Conservation (phyloP, 2,329 filamentous ascomycete genomes). For the Colletotrichum spinosum region DNA sequence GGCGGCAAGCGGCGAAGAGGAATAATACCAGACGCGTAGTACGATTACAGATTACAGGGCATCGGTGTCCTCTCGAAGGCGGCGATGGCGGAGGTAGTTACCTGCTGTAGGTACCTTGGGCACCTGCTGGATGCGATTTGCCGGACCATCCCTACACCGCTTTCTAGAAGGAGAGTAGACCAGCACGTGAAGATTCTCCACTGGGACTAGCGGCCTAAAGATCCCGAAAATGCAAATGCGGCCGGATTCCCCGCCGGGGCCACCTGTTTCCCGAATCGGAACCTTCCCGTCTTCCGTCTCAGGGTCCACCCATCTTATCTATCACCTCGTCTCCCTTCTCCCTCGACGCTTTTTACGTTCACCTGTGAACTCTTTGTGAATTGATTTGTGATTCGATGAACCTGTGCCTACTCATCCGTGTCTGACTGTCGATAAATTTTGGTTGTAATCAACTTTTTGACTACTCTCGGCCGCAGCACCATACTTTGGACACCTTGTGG, state of each 20-base stretch:
- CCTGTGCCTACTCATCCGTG: no score
- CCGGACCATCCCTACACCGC: slow-evolving; percentile 11
- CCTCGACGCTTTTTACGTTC: neutral
- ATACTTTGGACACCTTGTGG: no score
- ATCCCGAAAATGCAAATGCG: slow-evolving; percentile 21
- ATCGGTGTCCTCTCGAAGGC: slow-evolving; percentile 33
- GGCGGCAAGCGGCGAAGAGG: slow-evolving; percentile 6
- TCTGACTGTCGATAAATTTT: no score
- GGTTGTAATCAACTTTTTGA: no score
- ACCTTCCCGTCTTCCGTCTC: neutral
- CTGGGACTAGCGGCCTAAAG: slow-evolving; percentile 16
- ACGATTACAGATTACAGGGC: slow-evolving; percentile 11
- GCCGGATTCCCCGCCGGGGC: neutral
- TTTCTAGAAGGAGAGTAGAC: neutral
- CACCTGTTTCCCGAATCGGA: slow-evolving; percentile 18
- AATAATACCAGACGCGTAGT: neutral
- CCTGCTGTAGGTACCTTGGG: slow-evolving; percentile 12
- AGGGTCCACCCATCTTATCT: neutral
- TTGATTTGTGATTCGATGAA: no score
- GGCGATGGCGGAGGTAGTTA: slow-evolving; percentile 26
- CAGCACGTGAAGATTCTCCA: slow-evolving; percentile 3
- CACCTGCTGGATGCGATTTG: slow-evolving; percentile 15
- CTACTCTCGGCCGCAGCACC: no score
- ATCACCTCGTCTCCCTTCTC: neutral
- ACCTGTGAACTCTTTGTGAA: no score